Evolutionary conservation across 208 protist genomes (phyloP), one percentile per base, ranked within the genome.

Genomic region (Polymyxa betae): DNA sequence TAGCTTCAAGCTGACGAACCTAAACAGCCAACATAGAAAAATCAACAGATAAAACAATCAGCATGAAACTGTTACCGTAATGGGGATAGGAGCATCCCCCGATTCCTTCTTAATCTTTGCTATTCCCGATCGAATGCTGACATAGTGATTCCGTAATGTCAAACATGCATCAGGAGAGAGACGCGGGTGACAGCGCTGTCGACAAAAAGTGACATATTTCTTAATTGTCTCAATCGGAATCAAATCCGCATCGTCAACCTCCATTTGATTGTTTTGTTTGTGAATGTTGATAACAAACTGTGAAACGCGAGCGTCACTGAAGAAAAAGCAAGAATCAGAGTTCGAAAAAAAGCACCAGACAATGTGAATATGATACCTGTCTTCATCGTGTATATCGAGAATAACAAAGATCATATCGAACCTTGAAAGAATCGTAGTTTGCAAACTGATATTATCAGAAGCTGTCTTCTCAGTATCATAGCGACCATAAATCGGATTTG

Each of bases 381-480:
- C 92, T 49, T 88, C 89, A 45, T 94, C 89, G 82, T 90, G 91
- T 64, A 46, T 93, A 92, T 97, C 97, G 49, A 90, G 90, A 0
- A 98, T 93, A 45, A 98, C 91, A 91, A 98, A 98, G 89, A 98
- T 97, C 52, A 97, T 90, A 93, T 98, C 97, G 82, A 96, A 98
- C 93, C 98, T 90, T 91, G 97, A 97, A 93, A 99, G 92, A 94
- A 99, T 99, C 16, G 98, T 99, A 89, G 97, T 96, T 93, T 99
- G 91, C 46, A 95, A 93, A 88, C 94, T 93, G 72, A 95, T 93
- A 82, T 95, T 94, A 43, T 96, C 95, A 38, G 87, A 89, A 0
- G 95, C 92, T 0, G 93, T 90, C 20, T 29, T 12, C 32, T 88
- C 32, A 52, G 40, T 88, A 88, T 97, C 95, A 78, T 97, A 98